Conservation (phyloP, 768 basidiomycete genomes). For the Boletus tomentosulus region DNA sequence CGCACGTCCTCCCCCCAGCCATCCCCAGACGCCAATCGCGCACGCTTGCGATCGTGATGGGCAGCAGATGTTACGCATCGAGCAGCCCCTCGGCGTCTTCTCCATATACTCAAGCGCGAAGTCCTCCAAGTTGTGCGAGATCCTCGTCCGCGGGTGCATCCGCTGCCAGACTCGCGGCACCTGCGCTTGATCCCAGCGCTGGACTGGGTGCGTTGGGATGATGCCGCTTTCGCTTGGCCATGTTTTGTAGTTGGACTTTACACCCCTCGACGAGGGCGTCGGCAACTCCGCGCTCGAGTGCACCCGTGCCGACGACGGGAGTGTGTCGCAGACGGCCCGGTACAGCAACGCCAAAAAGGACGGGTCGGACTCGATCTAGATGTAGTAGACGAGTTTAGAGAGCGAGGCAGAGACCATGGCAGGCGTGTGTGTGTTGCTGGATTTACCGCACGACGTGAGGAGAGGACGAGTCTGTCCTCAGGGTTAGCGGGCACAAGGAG, state of each 20-base stretch:
- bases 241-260: conserved; percentile 60
- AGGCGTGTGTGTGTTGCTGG: conserved; percentile 57
- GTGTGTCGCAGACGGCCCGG: conserved; percentile 60
- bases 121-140: conserved; percentile 67
- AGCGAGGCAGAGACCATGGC: conserved; percentile 69
- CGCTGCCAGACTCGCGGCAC: background rate
- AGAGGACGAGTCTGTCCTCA: conserved; percentile 59
- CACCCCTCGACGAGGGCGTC: conserved; percentile 62
- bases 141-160: conserved; percentile 52
- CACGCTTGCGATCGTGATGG: conserved; percentile 69
- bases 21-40: conserved; percentile 49
- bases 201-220: conserved; percentile 5
- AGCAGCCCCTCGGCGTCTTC: conserved; percentile 53
- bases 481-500: background rate
- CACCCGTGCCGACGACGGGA: conserved; percentile 53
- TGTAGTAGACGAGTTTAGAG: conserved; percentile 57
- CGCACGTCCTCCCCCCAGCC: too few relatives aligned
- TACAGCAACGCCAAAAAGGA: conserved; percentile 77
- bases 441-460: conserved; percentile 64
- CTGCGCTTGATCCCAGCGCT: background rate
- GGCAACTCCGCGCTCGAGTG: conserved; percentile 51
- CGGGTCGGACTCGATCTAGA: conserved; percentile 64
- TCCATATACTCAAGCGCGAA: conserved; percentile 79
- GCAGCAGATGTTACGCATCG: conserved; percentile 56
- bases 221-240: conserved; percentile 64